A percentile compares a stretch with the other conserved stretches of the same genome.
Evolutionary conservation across 2,329 filamentous ascomycete genomes (phyloP).

Genomic region (Aspergillus pseudonomiae): DNA sequence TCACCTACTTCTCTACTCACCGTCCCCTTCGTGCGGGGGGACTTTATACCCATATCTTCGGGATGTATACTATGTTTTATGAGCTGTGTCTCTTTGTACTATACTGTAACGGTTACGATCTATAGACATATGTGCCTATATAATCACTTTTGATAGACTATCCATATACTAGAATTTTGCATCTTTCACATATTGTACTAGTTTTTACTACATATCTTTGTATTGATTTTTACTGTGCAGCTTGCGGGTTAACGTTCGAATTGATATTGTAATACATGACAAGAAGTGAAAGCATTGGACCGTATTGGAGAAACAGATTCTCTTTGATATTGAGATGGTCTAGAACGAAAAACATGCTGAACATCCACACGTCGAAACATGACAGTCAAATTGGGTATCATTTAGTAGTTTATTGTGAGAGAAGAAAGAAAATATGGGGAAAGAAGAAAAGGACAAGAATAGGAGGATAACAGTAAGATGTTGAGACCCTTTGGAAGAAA

Average conservation of each 20-base stretch:
- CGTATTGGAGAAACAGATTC: too few species aligned
- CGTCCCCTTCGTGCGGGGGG: background rate
- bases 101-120: background rate
- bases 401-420: background rate
- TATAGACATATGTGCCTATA: background rate
- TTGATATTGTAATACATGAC: background rate
- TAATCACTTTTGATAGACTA: background rate
- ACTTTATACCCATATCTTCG: background rate
- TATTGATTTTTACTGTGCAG: background rate
- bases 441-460: background rate
- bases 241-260: background rate
- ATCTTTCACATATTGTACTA: too few species aligned
- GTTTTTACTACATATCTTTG: background rate
- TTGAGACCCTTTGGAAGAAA: background rate
- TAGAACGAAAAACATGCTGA: background rate
- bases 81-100: background rate
- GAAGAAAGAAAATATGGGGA: background rate
- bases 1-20: background rate
- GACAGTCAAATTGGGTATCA: background rate
- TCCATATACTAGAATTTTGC: background rate
- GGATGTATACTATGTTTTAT: background rate
- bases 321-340: constrained; percentile 1
- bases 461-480: background rate
- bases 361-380: background rate
- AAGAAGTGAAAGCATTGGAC: background rate